These are phyloP conservation scores for Rhizoclosmatium sp. DNA, from an alignment of 192 early-diverging fungal genomes.

Conservation along the genomic window DNA sequence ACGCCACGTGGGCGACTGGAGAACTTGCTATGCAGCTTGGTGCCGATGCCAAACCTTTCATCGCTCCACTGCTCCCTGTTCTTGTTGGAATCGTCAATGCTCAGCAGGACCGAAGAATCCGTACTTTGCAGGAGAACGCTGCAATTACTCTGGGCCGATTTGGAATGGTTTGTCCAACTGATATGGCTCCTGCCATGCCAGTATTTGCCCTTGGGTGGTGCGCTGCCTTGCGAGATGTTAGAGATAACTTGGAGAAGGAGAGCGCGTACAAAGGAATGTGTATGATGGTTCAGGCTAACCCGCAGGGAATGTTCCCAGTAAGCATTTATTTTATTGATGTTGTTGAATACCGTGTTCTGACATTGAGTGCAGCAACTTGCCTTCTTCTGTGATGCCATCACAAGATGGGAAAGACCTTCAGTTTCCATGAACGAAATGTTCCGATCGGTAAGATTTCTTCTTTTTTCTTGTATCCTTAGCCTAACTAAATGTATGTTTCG, in stretches of 20 bases:
- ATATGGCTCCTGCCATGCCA: constrained; percentile 87
- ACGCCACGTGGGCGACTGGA: constrained; percentile 97
- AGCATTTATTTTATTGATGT: constrained; percentile 38
- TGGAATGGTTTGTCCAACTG: constrained; percentile 82
- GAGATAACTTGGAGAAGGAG: constrained; percentile 96
- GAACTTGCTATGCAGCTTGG: constrained; percentile 89
- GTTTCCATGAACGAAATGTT: constrained; percentile 68
- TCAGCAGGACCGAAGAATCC: constrained; percentile 68
- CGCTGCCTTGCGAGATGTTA: constrained; percentile 75
- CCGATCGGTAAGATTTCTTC: constrained; percentile 55
- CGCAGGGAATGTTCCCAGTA: constrained; percentile 63
- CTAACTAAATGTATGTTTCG: not conserved
- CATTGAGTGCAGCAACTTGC: constrained; percentile 58
- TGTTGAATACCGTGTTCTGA: not conserved
- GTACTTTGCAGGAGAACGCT: constrained; percentile 85
- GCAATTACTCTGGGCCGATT: constrained; percentile 98
- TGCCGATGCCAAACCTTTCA: constrained; percentile 81
- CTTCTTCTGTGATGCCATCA: constrained; percentile 82
- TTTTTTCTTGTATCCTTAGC: not conserved
- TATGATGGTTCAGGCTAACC: constrained; percentile 90
- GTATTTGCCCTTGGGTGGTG: constrained; percentile 88
- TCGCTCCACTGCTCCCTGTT: constrained; percentile 81
- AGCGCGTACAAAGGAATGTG: constrained; percentile 96
- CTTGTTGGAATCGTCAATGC: constrained; percentile 83
- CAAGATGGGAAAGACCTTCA: constrained; percentile 76